Conservation (phyloP, 208 protist genomes). For the Crithidia mellificae region DNA sequence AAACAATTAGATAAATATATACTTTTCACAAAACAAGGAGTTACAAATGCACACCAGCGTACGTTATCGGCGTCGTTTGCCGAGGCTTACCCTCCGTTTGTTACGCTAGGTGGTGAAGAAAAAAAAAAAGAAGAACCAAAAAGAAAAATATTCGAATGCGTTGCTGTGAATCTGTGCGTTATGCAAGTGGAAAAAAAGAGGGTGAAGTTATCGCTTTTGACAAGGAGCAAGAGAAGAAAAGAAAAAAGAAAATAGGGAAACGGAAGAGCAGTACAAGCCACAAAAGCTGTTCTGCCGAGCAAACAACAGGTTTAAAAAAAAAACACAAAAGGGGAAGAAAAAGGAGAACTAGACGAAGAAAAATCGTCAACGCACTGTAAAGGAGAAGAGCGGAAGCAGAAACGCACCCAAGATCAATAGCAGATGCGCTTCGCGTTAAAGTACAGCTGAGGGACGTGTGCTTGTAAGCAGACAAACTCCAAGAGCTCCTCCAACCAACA, state of each 20-base stretch:
- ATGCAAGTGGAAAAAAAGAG: neutral
- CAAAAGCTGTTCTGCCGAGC: too few species aligned
- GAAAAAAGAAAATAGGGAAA: neutral
- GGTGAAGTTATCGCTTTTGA: neutral
- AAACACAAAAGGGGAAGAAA: slow-evolving; percentile 20
- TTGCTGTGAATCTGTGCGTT: too few species aligned
- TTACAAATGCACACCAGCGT: too few species aligned
- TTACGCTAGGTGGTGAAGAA: too few species aligned
- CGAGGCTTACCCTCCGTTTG: too few species aligned
- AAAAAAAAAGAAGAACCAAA: too few species aligned
- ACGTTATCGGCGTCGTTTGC: too few species aligned
- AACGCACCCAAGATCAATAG: neutral
- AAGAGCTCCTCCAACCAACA: neutral
- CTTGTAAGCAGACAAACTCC: neutral
- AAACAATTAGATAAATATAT: too few species aligned
- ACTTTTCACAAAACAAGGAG: too few species aligned
- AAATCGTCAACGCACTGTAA: too few species aligned
- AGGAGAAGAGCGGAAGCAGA: neutral
- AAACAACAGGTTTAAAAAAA: slow-evolving; percentile 7
- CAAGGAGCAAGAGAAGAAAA: neutral
- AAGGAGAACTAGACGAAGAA: too few species aligned
- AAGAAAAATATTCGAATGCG: too few species aligned
- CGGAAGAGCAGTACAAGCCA: neutral
- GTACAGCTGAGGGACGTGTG: neutral
- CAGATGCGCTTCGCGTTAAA: neutral